Conservation (phyloP, 306 rosid species). For the Glycine tomentella region DNA sequence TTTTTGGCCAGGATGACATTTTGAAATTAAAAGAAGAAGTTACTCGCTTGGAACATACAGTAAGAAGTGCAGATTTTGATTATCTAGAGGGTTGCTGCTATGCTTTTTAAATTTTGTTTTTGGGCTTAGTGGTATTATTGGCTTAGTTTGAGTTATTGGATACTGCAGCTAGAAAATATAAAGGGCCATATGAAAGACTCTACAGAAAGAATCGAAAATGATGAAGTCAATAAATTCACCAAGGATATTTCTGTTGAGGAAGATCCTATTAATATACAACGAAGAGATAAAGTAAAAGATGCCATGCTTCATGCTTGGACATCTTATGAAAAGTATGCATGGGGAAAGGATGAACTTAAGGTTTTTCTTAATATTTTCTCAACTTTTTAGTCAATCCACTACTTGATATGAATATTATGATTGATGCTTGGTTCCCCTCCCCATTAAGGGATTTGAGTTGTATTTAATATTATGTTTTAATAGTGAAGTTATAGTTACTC, state of each 20-base stretch:
- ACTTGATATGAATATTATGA: background rate
- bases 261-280: constrained; percentile 51
- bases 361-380: constrained; percentile 44
- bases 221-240: constrained; percentile 14
- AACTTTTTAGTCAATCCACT: background rate
- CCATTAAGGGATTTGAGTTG: too few relatives aligned
- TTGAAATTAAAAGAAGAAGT: constrained; percentile 55
- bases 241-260: constrained; percentile 43
- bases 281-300: constrained; percentile 62
- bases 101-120: background rate
- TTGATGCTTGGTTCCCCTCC: too few relatives aligned
- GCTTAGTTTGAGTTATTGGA: constrained; percentile 41
- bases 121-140: background rate
- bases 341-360: constrained; percentile 81
- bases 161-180: constrained; percentile 53
- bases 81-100: background rate
- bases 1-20: constrained; percentile 49
- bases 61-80: constrained; percentile 44
- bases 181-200: constrained; percentile 33
- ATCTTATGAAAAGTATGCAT: constrained; percentile 70
- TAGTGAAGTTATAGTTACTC: background rate
- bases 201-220: constrained; percentile 20
- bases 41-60: constrained; percentile 45
- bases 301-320: constrained; percentile 79
- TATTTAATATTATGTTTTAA: too few relatives aligned